Evolutionary conservation across 2,329 filamentous ascomycete genomes (phyloP), one percentile per base, ranked within the genome.

Genomic region (Fusarium sp.): DNA sequence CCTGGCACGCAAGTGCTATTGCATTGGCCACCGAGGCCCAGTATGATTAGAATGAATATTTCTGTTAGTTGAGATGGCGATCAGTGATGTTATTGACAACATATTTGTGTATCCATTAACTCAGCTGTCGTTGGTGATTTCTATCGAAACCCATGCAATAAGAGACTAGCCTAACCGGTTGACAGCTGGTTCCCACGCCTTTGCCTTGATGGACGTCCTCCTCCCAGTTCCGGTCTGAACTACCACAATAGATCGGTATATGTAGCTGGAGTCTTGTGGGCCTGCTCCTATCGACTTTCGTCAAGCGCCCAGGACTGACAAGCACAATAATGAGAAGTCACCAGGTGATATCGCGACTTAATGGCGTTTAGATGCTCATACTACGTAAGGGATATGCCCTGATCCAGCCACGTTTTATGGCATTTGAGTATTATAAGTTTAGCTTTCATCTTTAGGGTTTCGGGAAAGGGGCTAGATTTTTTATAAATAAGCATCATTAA

Each of bases 331-430:
- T 24, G n/a, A 45, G 26, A 26, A 22, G 11, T 24, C 42, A 36
- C 53, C 58, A 58, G 41, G 62, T 63, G 50, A 68, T 35, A 39
- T 61, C 30, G 38, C 32, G 58, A 72, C 41, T 22, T 5, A 47
- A 45, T 71, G 58, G 54, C 55, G 48, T 63, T 59, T 39, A 14
- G 42, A 55, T 18, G 22, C 39, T 41, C 22, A 20, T 24, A 24
- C n/a, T 62, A 44, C 28, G 66, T 57, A 48, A 24, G 47, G 53
- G 66, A 58, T 59, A 58, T 41, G 44, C 39, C 66, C 56, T 24
- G 53, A 45, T 38, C 54, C 55, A 71, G 42, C 51, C 54, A 61
- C 56, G 35, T 15, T 68, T 50, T 22, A 54, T 26, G 8, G 18
- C 38, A 45, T 20, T 18, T 24, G 36, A 30, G 20, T 24, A 38